Evolutionary conservation across 1,139 yeast species (phyloP).

Genomic region (Yamadazyma buinensis): DNA sequence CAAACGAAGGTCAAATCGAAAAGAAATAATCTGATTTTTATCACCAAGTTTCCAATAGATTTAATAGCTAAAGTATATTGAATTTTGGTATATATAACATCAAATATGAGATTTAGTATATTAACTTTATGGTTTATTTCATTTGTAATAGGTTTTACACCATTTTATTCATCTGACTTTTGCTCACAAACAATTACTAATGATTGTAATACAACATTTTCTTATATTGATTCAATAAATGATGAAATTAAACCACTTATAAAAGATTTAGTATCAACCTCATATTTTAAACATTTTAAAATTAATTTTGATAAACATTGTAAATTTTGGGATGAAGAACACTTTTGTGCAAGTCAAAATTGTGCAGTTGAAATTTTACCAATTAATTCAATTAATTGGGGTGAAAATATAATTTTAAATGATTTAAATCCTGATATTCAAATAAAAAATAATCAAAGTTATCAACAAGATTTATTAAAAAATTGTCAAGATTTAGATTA

Average conservation of each 20-base stretch:
- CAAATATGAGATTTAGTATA: background rate
- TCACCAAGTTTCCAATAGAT: too few relatives aligned
- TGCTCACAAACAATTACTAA: conserved; percentile 47
- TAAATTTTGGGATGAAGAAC: conserved; percentile 81
- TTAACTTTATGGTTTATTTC: too few relatives aligned
- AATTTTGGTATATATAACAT: too few relatives aligned
- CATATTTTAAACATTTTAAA: conserved; percentile 83
- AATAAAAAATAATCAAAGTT: conserved; percentile 38
- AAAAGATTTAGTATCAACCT: conserved; percentile 54
- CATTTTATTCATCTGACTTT: conserved; percentile 45
- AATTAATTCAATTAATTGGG: conserved; percentile 51
- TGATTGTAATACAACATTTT: conserved; percentile 46
- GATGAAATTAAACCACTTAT: conserved; percentile 45
- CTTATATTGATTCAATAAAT: conserved; percentile 41
- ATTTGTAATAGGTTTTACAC: conserved; percentile 19
- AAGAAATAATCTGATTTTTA: too few relatives aligned
- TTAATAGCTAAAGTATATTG: too few relatives aligned
- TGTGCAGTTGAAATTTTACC: conserved; percentile 83
- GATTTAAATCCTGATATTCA: conserved; percentile 59
- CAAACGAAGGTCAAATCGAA: too few relatives aligned
- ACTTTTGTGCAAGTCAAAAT: conserved; percentile 86
- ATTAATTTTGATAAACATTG: conserved; percentile 84
- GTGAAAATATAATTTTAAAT: conserved; percentile 58
- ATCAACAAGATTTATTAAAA: conserved; percentile 11
- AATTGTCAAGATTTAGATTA: conserved; percentile 44